These are phyloP conservation scores for Diaporthe citri DNA, from an alignment of 2,329 filamentous ascomycete species.

Conservation along the genomic window DNA sequence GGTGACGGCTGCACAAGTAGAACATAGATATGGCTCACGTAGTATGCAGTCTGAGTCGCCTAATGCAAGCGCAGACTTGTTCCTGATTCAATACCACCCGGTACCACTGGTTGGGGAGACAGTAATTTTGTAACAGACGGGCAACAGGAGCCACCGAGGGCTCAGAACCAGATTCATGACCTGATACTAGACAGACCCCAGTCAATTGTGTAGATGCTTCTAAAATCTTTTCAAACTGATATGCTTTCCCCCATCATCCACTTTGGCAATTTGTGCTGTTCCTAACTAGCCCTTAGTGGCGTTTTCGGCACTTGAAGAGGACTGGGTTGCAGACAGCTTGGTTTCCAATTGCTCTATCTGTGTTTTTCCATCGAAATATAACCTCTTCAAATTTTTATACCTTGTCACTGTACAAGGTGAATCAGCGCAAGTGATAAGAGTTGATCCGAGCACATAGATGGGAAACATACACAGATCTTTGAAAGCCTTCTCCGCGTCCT, in stretches of 20 bases:
- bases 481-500: constrained; percentile 65
- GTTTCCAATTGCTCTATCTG: constrained; percentile 87
- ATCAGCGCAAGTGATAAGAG: not conserved
- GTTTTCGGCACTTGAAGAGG: not conserved
- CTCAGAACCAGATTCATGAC: no score
- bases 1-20: no score
- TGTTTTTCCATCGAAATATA: constrained; percentile 94
- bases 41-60: no score
- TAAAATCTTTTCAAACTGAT: not conserved
- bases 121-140: no score
- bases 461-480: constrained; percentile 66
- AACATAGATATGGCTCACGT: no score
- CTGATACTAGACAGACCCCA: not conserved
- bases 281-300: not conserved
- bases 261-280: not conserved
- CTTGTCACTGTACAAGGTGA: constrained; percentile 77
- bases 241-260: not conserved
- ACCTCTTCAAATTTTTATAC: constrained; percentile 97
- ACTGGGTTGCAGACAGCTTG: not conserved
- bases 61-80: no score
- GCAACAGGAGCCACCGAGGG: no score
- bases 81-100: no score
- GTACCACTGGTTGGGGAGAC: no score
- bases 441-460: not conserved
- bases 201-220: not conserved